Conservation (phyloP, 2,329 filamentous ascomycete species). For the Ciborinia camelliae region DNA sequence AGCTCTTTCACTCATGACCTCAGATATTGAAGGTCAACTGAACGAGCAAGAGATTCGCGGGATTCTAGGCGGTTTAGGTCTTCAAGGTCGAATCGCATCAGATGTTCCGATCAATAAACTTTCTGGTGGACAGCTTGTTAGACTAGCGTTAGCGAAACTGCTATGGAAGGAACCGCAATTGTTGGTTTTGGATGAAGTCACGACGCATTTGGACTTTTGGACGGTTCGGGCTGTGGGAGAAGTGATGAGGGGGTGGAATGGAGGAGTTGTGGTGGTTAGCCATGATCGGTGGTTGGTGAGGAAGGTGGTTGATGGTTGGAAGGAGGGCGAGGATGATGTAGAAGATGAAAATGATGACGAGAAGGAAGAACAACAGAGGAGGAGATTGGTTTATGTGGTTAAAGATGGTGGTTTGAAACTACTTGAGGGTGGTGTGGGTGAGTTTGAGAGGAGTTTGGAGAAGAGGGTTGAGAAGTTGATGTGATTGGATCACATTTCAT, state of each 20-base stretch:
- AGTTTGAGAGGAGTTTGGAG: constrained; percentile 63
- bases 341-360: constrained; percentile 47
- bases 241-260: constrained; percentile 65
- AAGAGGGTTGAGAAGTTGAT: constrained; percentile 51
- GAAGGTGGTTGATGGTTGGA: constrained; percentile 64
- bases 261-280: constrained; percentile 72
- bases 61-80: constrained; percentile 64
- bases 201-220: constrained; percentile 83
- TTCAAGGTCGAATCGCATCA: constrained; percentile 66
- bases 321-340: constrained; percentile 42
- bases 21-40: constrained; percentile 50
- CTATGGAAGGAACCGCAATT: constrained; percentile 99
- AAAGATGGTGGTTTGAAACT: constrained; percentile 54
- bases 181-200: constrained; percentile 93
- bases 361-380: constrained; percentile 46
- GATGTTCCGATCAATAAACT: constrained; percentile 71
- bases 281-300: constrained; percentile 82
- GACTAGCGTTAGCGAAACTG: constrained; percentile 85
- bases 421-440: constrained; percentile 58
- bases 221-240: constrained; percentile 69
- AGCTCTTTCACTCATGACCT: constrained; percentile 60
- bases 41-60: constrained; percentile 66
- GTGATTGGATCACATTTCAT: not conserved
- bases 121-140: constrained; percentile 74
- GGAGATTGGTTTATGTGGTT: constrained; percentile 58